Evolutionary conservation across 164 flowering plant genomes (phyloP).

Genomic region (Dillenia suffruticosa): DNA sequence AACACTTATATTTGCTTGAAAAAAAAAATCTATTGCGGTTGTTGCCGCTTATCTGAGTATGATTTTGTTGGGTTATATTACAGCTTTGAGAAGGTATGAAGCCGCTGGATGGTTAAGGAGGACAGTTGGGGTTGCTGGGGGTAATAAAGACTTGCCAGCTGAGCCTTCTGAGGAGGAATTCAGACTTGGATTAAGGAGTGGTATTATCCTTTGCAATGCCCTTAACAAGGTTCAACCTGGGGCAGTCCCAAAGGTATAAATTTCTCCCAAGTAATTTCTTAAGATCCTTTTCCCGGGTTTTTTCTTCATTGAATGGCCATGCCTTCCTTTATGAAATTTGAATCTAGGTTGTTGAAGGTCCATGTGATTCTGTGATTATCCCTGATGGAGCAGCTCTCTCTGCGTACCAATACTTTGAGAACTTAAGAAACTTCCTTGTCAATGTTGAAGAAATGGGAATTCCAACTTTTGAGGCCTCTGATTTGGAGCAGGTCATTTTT

Average conservation of each 20-base stretch:
- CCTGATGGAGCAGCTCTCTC: constrained; percentile 56
- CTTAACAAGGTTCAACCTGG: constrained; percentile 83
- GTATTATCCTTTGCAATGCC: constrained; percentile 75
- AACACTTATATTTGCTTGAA: too few species aligned
- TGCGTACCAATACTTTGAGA: constrained; percentile 53
- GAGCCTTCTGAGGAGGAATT: constrained; percentile 93
- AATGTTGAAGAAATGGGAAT: constrained; percentile 78
- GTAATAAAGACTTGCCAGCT: constrained; percentile 72
- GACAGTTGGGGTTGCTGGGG: constrained; percentile 35
- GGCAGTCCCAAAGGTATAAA: constrained; percentile 71
- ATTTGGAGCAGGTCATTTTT: constrained; percentile 78
- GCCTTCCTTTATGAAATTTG: background rate
- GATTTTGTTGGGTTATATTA: constrained; percentile 1
- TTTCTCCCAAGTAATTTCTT: background rate
- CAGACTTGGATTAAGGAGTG: constrained; percentile 77
- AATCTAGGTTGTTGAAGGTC: constrained; percentile 51
- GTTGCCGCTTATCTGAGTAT: too few species aligned
- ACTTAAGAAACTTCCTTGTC: constrained; percentile 49
- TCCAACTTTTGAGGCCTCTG: constrained; percentile 98
- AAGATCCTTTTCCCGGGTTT: background rate
- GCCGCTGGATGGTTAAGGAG: constrained; percentile 49
- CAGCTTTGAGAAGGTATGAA: constrained; percentile 46
- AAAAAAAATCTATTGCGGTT: too few species aligned
- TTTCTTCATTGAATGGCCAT: background rate
- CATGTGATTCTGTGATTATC: constrained; percentile 32